Conservation (phyloP, 345 rosid genomes). For the Syzygium grande region DNA sequence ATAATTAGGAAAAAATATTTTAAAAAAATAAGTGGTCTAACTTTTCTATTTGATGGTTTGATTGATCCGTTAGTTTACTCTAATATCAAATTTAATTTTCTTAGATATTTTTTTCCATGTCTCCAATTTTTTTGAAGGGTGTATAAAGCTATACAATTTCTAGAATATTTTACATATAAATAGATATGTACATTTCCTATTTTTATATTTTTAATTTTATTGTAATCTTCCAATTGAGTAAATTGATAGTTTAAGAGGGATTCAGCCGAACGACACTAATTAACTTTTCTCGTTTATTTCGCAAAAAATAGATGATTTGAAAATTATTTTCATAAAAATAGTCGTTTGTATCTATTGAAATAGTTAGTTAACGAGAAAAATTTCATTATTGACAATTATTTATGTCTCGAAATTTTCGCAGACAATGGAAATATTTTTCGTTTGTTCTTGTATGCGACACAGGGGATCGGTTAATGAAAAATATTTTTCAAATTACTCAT, state of each 20-base stretch:
- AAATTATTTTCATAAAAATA: too few species aligned
- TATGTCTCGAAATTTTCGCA: too few species aligned
- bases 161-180: neutral
- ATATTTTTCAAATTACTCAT: too few species aligned
- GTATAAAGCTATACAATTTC: neutral
- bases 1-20: neutral
- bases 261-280: neutral
- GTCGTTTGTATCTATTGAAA: too few species aligned
- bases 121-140: neutral
- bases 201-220: neutral
- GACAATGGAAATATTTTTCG: too few species aligned
- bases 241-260: neutral
- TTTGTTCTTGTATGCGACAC: too few species aligned
- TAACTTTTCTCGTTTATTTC: too few species aligned
- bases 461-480: too few species aligned
- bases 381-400: too few species aligned
- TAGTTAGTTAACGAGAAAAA: too few species aligned
- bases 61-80: neutral
- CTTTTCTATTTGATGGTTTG: neutral
- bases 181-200: neutral
- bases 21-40: neutral
- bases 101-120: neutral
- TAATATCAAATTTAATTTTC: neutral
- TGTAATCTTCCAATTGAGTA: neutral
- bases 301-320: too few species aligned